These are phyloP conservation scores for Mycena galericulata DNA, from an alignment of 768 basidiomycete species.

Conservation along the genomic window DNA sequence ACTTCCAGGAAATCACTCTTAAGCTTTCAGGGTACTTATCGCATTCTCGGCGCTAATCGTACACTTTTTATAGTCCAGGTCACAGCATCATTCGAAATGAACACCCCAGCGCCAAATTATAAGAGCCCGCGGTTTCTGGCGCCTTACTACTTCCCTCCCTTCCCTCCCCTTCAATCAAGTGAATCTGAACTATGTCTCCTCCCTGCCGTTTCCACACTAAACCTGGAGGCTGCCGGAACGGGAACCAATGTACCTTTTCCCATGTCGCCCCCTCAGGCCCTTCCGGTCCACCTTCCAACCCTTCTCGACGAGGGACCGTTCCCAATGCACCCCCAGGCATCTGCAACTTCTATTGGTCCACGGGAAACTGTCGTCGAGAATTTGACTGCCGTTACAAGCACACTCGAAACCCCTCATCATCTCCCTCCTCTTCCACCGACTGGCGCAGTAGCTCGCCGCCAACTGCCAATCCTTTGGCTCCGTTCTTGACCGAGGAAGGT, in stretches of 20 bases:
- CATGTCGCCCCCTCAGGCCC: constrained; percentile 37
- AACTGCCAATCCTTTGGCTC: constrained; percentile 46
- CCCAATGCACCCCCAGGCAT: constrained; percentile 47
- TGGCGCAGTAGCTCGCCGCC: constrained; percentile 13
- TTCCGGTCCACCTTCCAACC: constrained; percentile 20
- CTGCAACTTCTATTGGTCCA: constrained; percentile 62
- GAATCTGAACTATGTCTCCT: constrained; percentile 38
- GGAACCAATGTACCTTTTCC: constrained; percentile 52
- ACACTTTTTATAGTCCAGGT: constrained; percentile 11
- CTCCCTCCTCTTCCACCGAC: constrained; percentile 16
- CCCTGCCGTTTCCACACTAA: constrained; percentile 56
- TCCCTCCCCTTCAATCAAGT: not conserved
- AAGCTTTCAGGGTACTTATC: not conserved
- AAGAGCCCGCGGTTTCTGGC: constrained; percentile 13
- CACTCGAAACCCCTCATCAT: constrained; percentile 26
- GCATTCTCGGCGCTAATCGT: constrained; percentile 17
- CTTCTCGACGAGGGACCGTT: constrained; percentile 5
- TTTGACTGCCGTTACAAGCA: constrained; percentile 61
- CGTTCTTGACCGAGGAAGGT: constrained; percentile 60
- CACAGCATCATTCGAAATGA: constrained; percentile 9
- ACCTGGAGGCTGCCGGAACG: constrained; percentile 61
- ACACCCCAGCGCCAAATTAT: constrained; percentile 19
- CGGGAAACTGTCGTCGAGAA: constrained; percentile 58
- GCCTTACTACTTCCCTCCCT: constrained; percentile 8
- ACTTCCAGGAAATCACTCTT: constrained; percentile 2